These are phyloP conservation scores for Hyphodiscus sp. DNA, from an alignment of 2,329 filamentous ascomycete genomes.

Conservation along the genomic window DNA sequence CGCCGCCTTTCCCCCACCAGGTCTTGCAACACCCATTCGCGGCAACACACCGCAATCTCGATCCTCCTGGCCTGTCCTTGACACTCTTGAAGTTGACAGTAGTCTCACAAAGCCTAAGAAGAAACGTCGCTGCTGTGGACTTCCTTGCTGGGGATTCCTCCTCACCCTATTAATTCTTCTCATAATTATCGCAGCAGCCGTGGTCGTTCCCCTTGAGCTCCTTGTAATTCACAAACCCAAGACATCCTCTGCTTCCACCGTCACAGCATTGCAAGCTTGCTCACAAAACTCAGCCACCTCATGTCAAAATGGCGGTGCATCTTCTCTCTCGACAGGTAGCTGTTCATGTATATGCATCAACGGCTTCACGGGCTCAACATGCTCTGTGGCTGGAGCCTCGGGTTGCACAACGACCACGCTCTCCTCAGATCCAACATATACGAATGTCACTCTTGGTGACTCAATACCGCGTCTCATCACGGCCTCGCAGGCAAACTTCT, in stretches of 20 bases:
- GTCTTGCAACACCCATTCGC: constrained; percentile 37
- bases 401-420: constrained; percentile 49
- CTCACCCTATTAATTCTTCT: constrained; percentile 58
- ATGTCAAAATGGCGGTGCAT: constrained; percentile 67
- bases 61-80: constrained; percentile 30
- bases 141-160: constrained; percentile 74
- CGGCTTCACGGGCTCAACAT: constrained; percentile 67
- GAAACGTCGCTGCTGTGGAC: constrained; percentile 69
- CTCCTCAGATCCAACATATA: constrained; percentile 30
- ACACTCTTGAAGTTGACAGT: background rate
- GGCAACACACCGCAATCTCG: constrained; percentile 33
- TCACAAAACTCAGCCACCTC: constrained; percentile 56
- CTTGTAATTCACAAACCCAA: constrained; percentile 51
- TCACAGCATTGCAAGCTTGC: constrained; percentile 38
- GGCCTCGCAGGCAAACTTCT: constrained; percentile 61
- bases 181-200: constrained; percentile 68
- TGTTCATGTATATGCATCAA: constrained; percentile 88
- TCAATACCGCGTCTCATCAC: constrained; percentile 70
- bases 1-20: constrained; percentile 58
- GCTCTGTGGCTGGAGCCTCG: constrained; percentile 42
- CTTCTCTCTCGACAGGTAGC: constrained; percentile 56
- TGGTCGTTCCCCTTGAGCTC: constrained; percentile 69
- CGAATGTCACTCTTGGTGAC: constrained; percentile 73
- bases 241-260: constrained; percentile 9
- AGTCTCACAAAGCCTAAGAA: background rate